Evolutionary conservation across 352 stramenopile species (phyloP), one percentile per base, ranked within the genome.

Genomic region (Albugo candida): DNA sequence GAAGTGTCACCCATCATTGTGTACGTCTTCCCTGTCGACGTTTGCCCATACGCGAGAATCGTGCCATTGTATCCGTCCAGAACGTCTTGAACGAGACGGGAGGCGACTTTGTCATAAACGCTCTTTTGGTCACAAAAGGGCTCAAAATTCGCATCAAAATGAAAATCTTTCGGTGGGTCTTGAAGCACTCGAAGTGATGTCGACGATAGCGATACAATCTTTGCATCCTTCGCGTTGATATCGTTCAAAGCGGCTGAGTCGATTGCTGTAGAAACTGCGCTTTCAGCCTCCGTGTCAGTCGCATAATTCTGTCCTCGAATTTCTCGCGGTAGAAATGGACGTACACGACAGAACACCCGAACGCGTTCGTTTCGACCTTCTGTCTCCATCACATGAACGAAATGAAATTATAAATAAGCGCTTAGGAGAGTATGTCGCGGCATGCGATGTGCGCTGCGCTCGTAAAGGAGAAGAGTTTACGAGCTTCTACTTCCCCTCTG

Each of bases 1-100:
- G 24, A 31, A 8, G 24, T 31, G 12, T 53, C 55, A 0, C 67
- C 72, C 13, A 83, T 54, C 70, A 85, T 83, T 8, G 67, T 83
- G 49, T 83, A 60, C 1, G 70, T 81, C 56, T 85, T 83, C 44
- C 67, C 72, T 13, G 63, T 77, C 21, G 64, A 56, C 21, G 70
- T 83, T 37, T 83, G 70, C 0, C 70, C 70, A 50, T 83, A 83
- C 12, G 67, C 70, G 18, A 83, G 57, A 51, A 83, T 72, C 17
- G 70, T 81, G 27, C 63, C 70, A 49, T 78, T 81, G 55, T 67
- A 83, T 8, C 70, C 70, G 11, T 72, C 59, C 42, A 83, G 61
- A 14, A 80, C 70, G 38, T 79, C 67, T 35, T 70, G 56, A 5
- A 85, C 63, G 34, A 85, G 61, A 21, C 70, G 60, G 11, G 53